A percentile compares a stretch with the other conserved stretches of the same genome.
phyloP scores from a whole-genome alignment of 805 yeast genomes.

The Zygosaccharomyces pseudorouxii region DNA sequence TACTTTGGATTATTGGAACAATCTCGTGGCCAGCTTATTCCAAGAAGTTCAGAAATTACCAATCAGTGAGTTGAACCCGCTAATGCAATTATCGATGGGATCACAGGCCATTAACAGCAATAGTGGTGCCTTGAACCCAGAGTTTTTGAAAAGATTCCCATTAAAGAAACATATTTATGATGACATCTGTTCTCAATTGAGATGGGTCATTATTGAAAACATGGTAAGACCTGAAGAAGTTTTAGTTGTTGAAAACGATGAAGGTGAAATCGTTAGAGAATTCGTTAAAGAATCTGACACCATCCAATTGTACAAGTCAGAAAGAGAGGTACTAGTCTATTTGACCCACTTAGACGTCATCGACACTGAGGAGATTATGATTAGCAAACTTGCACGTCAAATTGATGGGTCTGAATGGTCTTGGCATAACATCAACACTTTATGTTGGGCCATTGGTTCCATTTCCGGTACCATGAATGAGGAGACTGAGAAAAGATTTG shows the following conservation, averaged over 20 bases:
- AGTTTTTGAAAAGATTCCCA: slow-evolving; percentile 67
- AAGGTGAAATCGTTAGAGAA: slow-evolving; percentile 97
- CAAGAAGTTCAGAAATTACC: slow-evolving; percentile 83
- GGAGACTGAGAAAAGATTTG: slow-evolving; percentile 90
- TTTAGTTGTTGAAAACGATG: slow-evolving; percentile 93
- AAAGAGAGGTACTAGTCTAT: slow-evolving; percentile 93
- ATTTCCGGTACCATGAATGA: slow-evolving; percentile 98
- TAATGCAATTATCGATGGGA: slow-evolving; percentile 58
- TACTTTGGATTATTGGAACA: slow-evolving; percentile 91
- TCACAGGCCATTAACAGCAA: slow-evolving; percentile 40
- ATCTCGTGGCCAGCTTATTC: slow-evolving; percentile 75
- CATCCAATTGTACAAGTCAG: slow-evolving; percentile 87
- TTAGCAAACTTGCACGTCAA: slow-evolving; percentile 83
- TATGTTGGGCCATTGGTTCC: slow-evolving; percentile 99
- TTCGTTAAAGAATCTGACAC: slow-evolving; percentile 97
- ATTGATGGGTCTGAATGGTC: slow-evolving; percentile 98
- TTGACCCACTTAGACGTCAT: slow-evolving; percentile 92
- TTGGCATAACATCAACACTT: slow-evolving; percentile 94
- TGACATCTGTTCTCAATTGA: slow-evolving; percentile 71
- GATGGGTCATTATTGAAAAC: slow-evolving; percentile 91
- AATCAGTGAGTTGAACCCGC: slow-evolving; percentile 62
- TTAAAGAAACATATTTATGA: slow-evolving; percentile 81
- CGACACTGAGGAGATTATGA: slow-evolving; percentile 92
- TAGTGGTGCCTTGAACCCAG: slow-evolving; percentile 86
- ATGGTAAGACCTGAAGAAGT: slow-evolving; percentile 99